Evolutionary conservation across 2,329 filamentous ascomycete genomes (phyloP), one percentile per base, ranked within the genome.

Genomic region (Paecilomyces formosus): DNA sequence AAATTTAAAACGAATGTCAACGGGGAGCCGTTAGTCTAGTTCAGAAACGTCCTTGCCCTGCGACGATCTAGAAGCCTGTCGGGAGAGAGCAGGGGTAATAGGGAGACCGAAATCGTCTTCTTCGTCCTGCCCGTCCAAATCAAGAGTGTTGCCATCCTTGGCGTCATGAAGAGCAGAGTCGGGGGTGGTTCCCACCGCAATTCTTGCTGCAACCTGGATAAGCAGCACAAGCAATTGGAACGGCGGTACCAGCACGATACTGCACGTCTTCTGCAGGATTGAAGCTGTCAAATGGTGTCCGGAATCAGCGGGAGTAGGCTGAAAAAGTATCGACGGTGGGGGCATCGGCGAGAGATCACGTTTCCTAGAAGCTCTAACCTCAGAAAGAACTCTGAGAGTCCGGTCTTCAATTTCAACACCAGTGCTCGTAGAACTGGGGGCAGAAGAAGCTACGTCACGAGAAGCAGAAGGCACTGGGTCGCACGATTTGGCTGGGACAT

Each of bases 241-340:
- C 0, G 92, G 91, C n/a, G 91, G 91, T 0, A 89, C 86, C 13
- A 96, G 77, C 3, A 96, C 81, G 30, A 94, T 81, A 55, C 89
- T 86, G 62, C 84, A 86, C 0, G 91, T 92, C 74, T 90, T 92
- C 58, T 87, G 84, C 26, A 96, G 82, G 30, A 96, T 82, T 2
- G 85, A 82, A 55, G 84, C 77, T 0, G 85, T 83, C 30, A 88
- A 76, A 51, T 81, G 77, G 56, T 80, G 78, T 33, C 81, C 76
- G 0, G 78, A 71, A 35, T 75, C 68, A 58, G 76, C 72, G 54
- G 75, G 68, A 45, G 74, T 66, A 49, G 75, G 71, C 3, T 85
- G 81, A 4, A 81, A 80, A 9, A 92, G 74, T 60, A 87, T 88
- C 6, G 86, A 85, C 0, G 86, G 79, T 1, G 86, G 81, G 2